These are phyloP conservation scores for Lagenidium giganteum DNA, from an alignment of 352 stramenopile genomes.

Conservation along the genomic window DNA sequence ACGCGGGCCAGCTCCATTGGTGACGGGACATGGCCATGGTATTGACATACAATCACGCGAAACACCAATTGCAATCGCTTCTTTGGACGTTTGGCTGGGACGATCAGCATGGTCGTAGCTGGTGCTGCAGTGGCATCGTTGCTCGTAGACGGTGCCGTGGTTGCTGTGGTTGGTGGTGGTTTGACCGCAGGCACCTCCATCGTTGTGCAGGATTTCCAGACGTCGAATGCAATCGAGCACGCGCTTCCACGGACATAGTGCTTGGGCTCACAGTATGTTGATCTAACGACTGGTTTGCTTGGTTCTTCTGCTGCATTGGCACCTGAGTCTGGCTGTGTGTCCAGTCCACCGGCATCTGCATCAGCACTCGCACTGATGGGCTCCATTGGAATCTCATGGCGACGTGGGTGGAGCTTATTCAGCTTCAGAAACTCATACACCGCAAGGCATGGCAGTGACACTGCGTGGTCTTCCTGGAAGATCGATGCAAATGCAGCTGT, in stretches of 20 bases:
- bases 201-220: slow-evolving; percentile 41
- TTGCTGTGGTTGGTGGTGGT: neutral
- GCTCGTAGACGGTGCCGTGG: neutral
- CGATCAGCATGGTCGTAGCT: slow-evolving; percentile 13
- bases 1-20: too few relatives aligned
- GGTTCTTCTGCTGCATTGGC: slow-evolving; percentile 1
- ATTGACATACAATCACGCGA: slow-evolving; percentile 43
- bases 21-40: too few relatives aligned
- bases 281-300: neutral
- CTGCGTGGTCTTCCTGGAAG: slow-evolving; percentile 17
- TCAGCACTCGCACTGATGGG: too few relatives aligned
- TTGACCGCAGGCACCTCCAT: slow-evolving; percentile 6
- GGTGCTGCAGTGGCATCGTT: neutral
- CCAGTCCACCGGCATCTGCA: too few relatives aligned
- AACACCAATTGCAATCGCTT: slow-evolving; percentile 51
- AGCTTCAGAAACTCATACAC: slow-evolving; percentile 63
- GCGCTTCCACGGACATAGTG: slow-evolving; percentile 11
- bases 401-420: slow-evolving; percentile 58
- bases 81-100: slow-evolving; percentile 29
- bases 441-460: slow-evolving; percentile 36
- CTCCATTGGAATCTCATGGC: slow-evolving; percentile 14
- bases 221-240: slow-evolving; percentile 41
- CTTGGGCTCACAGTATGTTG: slow-evolving; percentile 7
- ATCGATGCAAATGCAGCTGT: slow-evolving; percentile 21
- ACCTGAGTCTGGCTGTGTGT: too few relatives aligned